Evolutionary conservation across 352 stramenopile genomes (phyloP), one percentile per base, ranked within the genome.

Genomic region (Phytophthora fragariaefolia): DNA sequence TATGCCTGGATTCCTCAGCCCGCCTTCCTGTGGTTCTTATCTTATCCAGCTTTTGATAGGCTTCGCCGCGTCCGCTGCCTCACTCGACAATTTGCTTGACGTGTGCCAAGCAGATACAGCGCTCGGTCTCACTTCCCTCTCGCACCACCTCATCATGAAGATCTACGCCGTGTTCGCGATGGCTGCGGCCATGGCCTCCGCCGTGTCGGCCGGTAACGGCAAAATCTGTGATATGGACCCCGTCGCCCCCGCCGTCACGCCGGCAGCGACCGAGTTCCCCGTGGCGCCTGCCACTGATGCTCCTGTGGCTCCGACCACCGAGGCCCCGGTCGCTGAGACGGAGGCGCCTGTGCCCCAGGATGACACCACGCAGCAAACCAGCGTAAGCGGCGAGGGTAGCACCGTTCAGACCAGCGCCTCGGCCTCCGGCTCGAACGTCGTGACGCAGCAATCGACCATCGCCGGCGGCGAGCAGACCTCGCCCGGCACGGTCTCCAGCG

Each of bases 181-280:
- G 59, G 66, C 60, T 15, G 66, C 59, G 47, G 71, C 63, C 55
- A 71, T 78, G 66, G 61, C 61, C 45, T 54, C 38, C 36, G 47
- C 56, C n/a, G 58, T 75, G 10, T 58, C 69, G 12, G 71, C 66
- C 22, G 58, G 65, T 32, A 20, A 18, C 32, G 59, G 56, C 52
- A 75, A 69, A 51, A 59, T 63, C 30, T 78, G 71, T 47, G 71
- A 60, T 56, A 78, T 78, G 71, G 71, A 75, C 60, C 70, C 70
- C n/a, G n/a, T n/a, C n/a, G n/a, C n/a, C n/a, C 28, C 66, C 0
- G 27, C 53, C 12, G 38, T 32, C 30, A 24, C 30, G 6, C n/a
- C n/a, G n/a, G n/a, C n/a, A n/a, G n/a, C n/a, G n/a, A n/a, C n/a
- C n/a, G n/a, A n/a, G n/a, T n/a, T n/a, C n/a, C n/a, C n/a, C n/a